A percentile compares a stretch with the other conserved stretches of the same genome.
Conservation (phyloP, 148 eudicot species). For the Beta vulgaris region DNA sequence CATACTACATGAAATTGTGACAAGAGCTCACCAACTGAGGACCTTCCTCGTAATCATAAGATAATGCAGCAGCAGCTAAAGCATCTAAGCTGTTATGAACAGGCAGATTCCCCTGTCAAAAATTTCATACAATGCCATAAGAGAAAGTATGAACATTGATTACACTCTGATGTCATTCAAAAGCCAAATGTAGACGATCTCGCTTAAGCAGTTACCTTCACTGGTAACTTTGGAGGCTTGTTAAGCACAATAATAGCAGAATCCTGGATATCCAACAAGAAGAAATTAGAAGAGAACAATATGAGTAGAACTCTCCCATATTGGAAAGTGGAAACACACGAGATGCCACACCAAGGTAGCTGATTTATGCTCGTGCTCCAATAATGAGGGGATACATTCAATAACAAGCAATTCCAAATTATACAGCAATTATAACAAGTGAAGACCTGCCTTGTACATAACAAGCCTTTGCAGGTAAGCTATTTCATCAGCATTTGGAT, state of each 20-base stretch:
- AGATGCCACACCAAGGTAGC: not conserved
- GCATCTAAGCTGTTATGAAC: conserved; percentile 99
- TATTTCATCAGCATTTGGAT: conserved; percentile 98
- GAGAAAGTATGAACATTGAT: not conserved
- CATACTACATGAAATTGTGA: not conserved
- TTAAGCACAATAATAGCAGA: conserved; percentile 79
- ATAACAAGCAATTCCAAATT: not conserved
- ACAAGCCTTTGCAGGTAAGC: conserved; percentile 87
- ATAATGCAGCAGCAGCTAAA: conserved; percentile 89
- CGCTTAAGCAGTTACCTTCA: conserved; percentile 51
- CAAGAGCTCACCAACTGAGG: conserved; percentile 69
- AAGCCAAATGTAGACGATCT: conserved; percentile 2
- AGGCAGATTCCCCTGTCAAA: conserved; percentile 65
- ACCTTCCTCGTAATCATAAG: conserved; percentile 80
- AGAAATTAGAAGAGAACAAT: not conserved
- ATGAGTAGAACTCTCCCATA: not conserved
- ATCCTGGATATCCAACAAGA: conserved; percentile 47
- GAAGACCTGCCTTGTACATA: conserved; percentile 62
- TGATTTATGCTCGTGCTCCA: not conserved
- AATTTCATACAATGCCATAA: not conserved
- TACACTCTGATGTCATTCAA: conserved; percentile 2
- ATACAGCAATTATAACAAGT: not conserved
- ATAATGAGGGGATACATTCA: not conserved
- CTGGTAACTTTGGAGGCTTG: conserved; percentile 89
- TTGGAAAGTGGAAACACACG: not conserved